Percentiles rank a stretch among this genome's conserved stretches.
Evolutionary conservation across 495 filamentous ascomycete species (phyloP).

Genomic region (Penicillium egyptiacum): DNA sequence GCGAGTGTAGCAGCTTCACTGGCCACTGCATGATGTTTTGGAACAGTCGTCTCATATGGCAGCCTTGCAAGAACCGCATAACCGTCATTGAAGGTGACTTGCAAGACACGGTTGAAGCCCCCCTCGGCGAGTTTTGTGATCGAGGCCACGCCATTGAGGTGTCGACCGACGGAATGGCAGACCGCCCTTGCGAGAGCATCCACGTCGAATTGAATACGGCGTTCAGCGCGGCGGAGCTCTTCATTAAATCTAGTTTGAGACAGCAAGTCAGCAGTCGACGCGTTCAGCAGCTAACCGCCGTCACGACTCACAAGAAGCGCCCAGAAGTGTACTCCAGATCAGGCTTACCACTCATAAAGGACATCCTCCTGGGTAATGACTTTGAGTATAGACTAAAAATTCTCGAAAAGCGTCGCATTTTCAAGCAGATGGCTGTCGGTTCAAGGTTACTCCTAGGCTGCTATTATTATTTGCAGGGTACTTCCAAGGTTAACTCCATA

Average conservation of each 20-base stretch:
- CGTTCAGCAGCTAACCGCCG: constrained; percentile 2
- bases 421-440: constrained; percentile 1
- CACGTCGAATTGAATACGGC: constrained; percentile 21
- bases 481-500: no score
- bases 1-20: constrained; percentile 42
- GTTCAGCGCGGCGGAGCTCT: constrained; percentile 21
- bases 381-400: constrained; percentile 5
- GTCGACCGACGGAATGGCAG: constrained; percentile 17
- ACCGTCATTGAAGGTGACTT: constrained; percentile 28
- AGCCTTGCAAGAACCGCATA: constrained; percentile 28
- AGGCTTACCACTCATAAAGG: constrained; percentile 7
- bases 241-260: constrained; percentile 20
- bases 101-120: constrained; percentile 35
- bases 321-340: constrained; percentile 29
- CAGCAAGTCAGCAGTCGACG: constrained; percentile 12
- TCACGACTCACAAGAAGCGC: constrained; percentile 24
- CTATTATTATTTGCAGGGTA: no score
- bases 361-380: constrained; percentile 8
- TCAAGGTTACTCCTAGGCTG: no score
- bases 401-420: constrained; percentile 13
- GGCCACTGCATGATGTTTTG: constrained; percentile 28
- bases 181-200: constrained; percentile 19
- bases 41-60: constrained; percentile 29
- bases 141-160: constrained; percentile 11
- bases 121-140: constrained; percentile 37